Evolutionary conservation across 202 grass and related monocot genomes (phyloP), one percentile per base, ranked within the genome.

Genomic region (Panicum hallii): DNA sequence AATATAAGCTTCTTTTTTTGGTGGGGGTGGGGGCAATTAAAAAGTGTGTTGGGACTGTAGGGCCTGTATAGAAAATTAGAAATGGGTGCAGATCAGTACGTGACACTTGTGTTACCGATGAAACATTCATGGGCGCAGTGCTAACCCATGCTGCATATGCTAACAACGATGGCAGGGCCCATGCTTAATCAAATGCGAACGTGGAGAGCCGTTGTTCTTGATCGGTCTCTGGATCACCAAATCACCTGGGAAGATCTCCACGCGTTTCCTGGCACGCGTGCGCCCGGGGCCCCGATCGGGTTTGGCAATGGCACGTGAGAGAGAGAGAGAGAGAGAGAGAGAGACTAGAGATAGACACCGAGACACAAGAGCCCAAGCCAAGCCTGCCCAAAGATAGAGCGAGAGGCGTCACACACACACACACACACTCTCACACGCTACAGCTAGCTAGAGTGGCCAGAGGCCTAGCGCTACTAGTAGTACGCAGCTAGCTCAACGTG

Each of bases 221-320:
- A 42, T 72, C 48, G 57, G 42, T 72, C 48, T 79, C 71, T 26
- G 79, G 74, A 69, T 83, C 68, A 55, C 53, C 84, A 41, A 83
- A 79, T 79, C 88, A 80, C 80, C 89, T 87, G 84, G 63, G 88
- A 87, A 87, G 75, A 75, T 62, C 44, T 83, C 79, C 66, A 52
- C 50, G 67, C 67, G 87, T 69, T 83, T 63, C 23, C 36, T 47
- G 60, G 80, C 62, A 30, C 17, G 53, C 61, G 70, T 83, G 69
- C 53, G 80, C 12, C 32, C 32, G 32, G 32, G 9, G 5, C n/a
- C 0, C 60, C 1, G 50, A 52, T 73, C 48, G 48, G 32, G 52
- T 38, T 74, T 32, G 74, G 54, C 89, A 90, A 67, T 32, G 74
- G 54, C 89, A 90, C 84, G 84, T 84, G 84, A 70, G 68, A 67